Evolutionary conservation across 345 rosid species (phyloP).

Genomic region (Brassica juncea): DNA sequence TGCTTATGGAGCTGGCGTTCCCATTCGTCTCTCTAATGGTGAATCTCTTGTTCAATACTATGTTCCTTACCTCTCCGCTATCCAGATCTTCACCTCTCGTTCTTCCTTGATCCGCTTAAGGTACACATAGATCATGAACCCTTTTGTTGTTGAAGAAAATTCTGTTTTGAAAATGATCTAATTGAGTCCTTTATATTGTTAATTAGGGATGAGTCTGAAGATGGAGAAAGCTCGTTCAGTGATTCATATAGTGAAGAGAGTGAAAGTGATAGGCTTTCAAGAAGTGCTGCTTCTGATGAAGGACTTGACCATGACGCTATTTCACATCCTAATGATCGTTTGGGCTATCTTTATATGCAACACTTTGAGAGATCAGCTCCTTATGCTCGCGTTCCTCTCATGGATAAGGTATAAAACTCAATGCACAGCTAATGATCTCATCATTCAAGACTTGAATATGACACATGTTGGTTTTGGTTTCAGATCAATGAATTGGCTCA

Average conservation of each 20-base stretch:
- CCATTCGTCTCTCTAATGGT: constrained; percentile 58
- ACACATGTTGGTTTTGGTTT: constrained; percentile 17
- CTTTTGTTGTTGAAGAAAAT: not conserved
- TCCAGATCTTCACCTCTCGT: constrained; percentile 86
- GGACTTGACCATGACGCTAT: constrained; percentile 71
- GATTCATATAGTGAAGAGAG: constrained; percentile 89
- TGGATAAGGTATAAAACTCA: constrained; percentile 81
- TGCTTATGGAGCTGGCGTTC: constrained; percentile 99
- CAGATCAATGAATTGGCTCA: constrained; percentile 80
- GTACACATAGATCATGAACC: constrained; percentile 39
- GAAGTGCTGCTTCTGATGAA: constrained; percentile 79
- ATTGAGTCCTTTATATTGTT: not conserved
- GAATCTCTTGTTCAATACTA: constrained; percentile 94
- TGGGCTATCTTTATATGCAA: constrained; percentile 79
- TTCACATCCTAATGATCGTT: constrained; percentile 65
- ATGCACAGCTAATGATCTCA: not conserved
- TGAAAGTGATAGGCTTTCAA: constrained; percentile 81
- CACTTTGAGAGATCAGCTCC: constrained; percentile 93
- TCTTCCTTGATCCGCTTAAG: constrained; percentile 69
- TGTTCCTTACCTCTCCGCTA: constrained; percentile 96
- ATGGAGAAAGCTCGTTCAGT: constrained; percentile 69
- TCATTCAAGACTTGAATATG: not conserved
- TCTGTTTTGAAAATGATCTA: not conserved
- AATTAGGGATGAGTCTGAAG: constrained; percentile 74
- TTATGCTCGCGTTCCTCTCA: constrained; percentile 90